Evolutionary conservation across 2,329 filamentous ascomycete species (phyloP).

Genomic region (Venturia carpophila): DNA sequence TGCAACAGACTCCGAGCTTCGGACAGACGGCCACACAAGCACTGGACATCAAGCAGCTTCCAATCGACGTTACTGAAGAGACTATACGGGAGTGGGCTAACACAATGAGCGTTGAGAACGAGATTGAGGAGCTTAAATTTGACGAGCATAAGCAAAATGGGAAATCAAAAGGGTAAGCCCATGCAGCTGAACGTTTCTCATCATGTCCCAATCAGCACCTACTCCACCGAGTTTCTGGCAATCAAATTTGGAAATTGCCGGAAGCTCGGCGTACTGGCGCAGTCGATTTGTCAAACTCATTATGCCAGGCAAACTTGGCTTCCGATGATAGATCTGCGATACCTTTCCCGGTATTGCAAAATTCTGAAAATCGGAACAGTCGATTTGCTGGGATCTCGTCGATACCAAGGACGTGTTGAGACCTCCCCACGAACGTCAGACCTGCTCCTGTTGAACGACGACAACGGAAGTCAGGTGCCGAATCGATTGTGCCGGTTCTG

Average conservation of each 20-base stretch:
- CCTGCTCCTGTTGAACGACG: slow-evolving; percentile 38
- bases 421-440: too few species aligned
- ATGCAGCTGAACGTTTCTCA: background rate
- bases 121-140: slow-evolving; percentile 88
- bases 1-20: slow-evolving; percentile 6
- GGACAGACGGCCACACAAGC: slow-evolving; percentile 13
- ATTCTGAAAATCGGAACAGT: too few species aligned
- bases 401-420: too few species aligned
- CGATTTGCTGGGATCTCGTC: too few species aligned
- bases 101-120: slow-evolving; percentile 70
- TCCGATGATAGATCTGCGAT: too few species aligned
- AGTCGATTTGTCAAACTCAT: slow-evolving; percentile 59
- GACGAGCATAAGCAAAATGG: slow-evolving; percentile 99
- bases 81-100: slow-evolving; percentile 83
- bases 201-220: slow-evolving; percentile 13
- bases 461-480: slow-evolving; percentile 77
- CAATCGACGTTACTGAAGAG: slow-evolving; percentile 60
- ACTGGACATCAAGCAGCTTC: slow-evolving; percentile 16
- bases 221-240: background rate
- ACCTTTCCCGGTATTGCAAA: too few species aligned
- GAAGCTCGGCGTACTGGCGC: background rate
- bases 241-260: background rate
- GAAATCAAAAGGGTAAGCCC: slow-evolving; percentile 86
- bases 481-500: slow-evolving; percentile 48
- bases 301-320: slow-evolving; percentile 39